Base-by-base conservation (phyloP, 768 basidiomycete genomes). In the Antrodiella citrinella region DNA sequence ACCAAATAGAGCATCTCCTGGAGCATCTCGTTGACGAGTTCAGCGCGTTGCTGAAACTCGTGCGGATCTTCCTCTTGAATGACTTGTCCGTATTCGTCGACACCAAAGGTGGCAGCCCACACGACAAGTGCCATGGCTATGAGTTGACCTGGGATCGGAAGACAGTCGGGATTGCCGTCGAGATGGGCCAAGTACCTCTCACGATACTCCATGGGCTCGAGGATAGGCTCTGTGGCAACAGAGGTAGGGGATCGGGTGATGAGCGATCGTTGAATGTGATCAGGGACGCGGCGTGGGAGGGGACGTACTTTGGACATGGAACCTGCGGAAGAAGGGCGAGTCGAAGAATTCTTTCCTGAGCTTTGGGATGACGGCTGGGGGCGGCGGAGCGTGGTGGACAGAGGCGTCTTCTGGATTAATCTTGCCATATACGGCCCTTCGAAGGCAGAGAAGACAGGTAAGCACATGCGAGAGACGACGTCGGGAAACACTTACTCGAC, bases 31-130 rank as follows among this genome's bases (percentile, higher is more conserved):
- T 84, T 81, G 26, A 81, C 78, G 25, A 68, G 73, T 45, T 76
- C 75, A 58, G 78, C 72, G 56, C 77, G 75, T 48, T 69, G 68
- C 45, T 67, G 67, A 26, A 65, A 48, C 45, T 62, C 71, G 64
- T 51, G 65, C 59, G 25, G 63, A 56, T 54, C 66, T 20, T 69
- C 58, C 13, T 61, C 57, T n/a, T 67, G 59, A 40, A 67, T 69
- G 40, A 84, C 80, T 13, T 75, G 60, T 30, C 91, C 93, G 40
- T 72, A 75, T 58, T 91, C 88, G 63, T 94, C 80, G 43, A 95
- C 70, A 38, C 93, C 94, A 63, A 90, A 93, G 35, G 89, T 91
- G 3, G 83, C 78, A 0, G 91, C 93, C 91, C 91, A 96, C 19
- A 86, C 80, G 41, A 88, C 88, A 19, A 95, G 73, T 24, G 89